phyloP scores from a whole-genome alignment of 2,329 filamentous ascomycete species.

The Aspergillus pseudoviridinutans region DNA sequence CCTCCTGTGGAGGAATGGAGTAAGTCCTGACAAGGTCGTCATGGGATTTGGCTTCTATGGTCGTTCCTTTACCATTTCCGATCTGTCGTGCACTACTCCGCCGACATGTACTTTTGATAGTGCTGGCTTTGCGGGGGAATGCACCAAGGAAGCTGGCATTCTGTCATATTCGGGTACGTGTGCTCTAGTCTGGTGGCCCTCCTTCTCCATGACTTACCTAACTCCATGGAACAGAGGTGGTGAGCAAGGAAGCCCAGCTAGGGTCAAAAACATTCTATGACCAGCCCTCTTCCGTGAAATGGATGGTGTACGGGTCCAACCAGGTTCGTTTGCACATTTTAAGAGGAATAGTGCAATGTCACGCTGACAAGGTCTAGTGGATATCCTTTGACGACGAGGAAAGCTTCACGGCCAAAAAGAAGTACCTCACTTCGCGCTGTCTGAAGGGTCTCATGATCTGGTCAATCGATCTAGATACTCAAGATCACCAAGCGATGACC shows the following conservation, averaged over 20 bases:
- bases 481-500: slow-evolving; percentile 16
- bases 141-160: slow-evolving; percentile 41
- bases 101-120: background rate
- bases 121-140: slow-evolving; percentile 16
- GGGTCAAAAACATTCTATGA: slow-evolving; percentile 6
- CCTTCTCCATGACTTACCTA: background rate
- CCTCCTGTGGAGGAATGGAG: slow-evolving; percentile 11
- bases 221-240: background rate
- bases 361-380: background rate
- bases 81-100: background rate
- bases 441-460: slow-evolving; percentile 25
- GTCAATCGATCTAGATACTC: slow-evolving; percentile 27
- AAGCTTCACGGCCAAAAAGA: slow-evolving; percentile 21
- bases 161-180: background rate
- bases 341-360: background rate
- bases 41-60: slow-evolving; percentile 12
- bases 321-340: background rate
- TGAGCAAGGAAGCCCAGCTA: background rate
- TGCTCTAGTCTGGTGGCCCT: background rate
- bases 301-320: background rate
- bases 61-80: background rate
- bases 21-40: slow-evolving; percentile 6
- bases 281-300: background rate
- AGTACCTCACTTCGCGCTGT: slow-evolving; percentile 22
- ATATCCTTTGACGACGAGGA: slow-evolving; percentile 13